phyloP scores from a whole-genome alignment of 2,329 filamentous ascomycete species.

The Pochonia chlamydosporia region DNA sequence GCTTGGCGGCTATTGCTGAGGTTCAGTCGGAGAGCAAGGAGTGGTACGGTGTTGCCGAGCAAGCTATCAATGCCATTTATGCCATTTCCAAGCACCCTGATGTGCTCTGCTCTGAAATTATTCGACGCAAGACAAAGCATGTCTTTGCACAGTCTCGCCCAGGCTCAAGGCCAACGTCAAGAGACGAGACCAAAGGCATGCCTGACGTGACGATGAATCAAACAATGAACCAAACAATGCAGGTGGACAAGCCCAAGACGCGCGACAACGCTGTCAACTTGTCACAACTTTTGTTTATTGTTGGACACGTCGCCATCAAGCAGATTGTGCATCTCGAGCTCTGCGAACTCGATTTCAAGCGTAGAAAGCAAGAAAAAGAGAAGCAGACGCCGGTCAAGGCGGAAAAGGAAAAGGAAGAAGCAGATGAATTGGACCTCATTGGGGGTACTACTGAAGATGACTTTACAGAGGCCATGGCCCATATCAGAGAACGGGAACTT shows the following conservation, averaged over 20 bases:
- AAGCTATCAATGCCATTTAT: slow-evolving; percentile 94
- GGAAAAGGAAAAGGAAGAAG: slow-evolving; percentile 52
- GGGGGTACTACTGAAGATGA: slow-evolving; percentile 93
- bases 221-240: slow-evolving; percentile 9
- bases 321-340: slow-evolving; percentile 97
- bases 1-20: slow-evolving; percentile 79
- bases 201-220: slow-evolving; percentile 25
- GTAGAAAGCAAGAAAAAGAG: slow-evolving; percentile 85
- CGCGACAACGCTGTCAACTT: slow-evolving; percentile 68
- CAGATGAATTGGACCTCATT: slow-evolving; percentile 91
- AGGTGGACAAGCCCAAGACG: slow-evolving; percentile 36
- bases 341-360: slow-evolving; percentile 97
- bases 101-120: slow-evolving; percentile 82
- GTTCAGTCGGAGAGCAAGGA: slow-evolving; percentile 86
- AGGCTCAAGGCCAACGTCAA: slow-evolving; percentile 34
- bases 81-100: slow-evolving; percentile 91
- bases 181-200: slow-evolving; percentile 35
- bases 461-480: slow-evolving; percentile 79
- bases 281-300: slow-evolving; percentile 89
- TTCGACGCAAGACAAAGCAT: slow-evolving; percentile 76
- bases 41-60: slow-evolving; percentile 93
- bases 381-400: slow-evolving; percentile 49
- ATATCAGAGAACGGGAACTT: slow-evolving; percentile 78
- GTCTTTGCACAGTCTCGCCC: slow-evolving; percentile 57
- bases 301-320: slow-evolving; percentile 95